Conservation (phyloP, 176 grass and related monocot genomes). For the Aegilops bicornis region DNA sequence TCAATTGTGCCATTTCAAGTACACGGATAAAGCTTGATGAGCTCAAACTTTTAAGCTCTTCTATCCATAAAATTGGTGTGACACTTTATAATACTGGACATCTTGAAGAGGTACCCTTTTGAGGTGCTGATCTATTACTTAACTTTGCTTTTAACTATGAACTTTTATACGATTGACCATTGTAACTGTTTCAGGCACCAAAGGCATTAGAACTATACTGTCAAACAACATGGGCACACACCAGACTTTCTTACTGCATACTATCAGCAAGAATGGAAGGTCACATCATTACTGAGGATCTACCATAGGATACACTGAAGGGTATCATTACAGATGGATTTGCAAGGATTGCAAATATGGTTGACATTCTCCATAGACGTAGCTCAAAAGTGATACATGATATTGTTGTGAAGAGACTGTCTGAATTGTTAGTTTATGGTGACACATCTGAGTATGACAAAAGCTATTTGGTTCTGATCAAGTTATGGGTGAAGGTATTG, state of each 20-base stretch:
- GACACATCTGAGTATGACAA: conserved; percentile 26
- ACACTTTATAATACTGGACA: not conserved
- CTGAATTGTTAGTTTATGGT: conserved; percentile 40
- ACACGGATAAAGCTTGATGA: too few relatives aligned
- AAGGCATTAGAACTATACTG: conserved; percentile 51
- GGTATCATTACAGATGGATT: conserved; percentile 55
- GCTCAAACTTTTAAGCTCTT: too few relatives aligned
- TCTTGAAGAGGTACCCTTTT: conserved; percentile 1
- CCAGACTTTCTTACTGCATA: conserved; percentile 19
- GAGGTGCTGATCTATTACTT: conserved; percentile 44
- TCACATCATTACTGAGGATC: not conserved
- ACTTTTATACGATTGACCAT: conserved; percentile 6
- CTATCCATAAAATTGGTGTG: too few relatives aligned
- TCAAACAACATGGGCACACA: conserved; percentile 46
- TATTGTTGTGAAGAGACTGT: conserved; percentile 52
- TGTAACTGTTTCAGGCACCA: conserved; percentile 43
- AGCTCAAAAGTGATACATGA: conserved; percentile 25
- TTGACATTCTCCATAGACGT: conserved; percentile 50
- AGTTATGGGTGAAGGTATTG: conserved; percentile 81
- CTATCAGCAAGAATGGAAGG: conserved; percentile 17
- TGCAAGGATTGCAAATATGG: conserved; percentile 41
- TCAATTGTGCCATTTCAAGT: too few relatives aligned
- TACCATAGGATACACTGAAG: conserved; percentile 20
- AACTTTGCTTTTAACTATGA: not conserved
- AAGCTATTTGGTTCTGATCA: conserved; percentile 57